Conservation (phyloP, 495 filamentous ascomycete species). For the Aspergillus sclerotiicarbonarius region DNA sequence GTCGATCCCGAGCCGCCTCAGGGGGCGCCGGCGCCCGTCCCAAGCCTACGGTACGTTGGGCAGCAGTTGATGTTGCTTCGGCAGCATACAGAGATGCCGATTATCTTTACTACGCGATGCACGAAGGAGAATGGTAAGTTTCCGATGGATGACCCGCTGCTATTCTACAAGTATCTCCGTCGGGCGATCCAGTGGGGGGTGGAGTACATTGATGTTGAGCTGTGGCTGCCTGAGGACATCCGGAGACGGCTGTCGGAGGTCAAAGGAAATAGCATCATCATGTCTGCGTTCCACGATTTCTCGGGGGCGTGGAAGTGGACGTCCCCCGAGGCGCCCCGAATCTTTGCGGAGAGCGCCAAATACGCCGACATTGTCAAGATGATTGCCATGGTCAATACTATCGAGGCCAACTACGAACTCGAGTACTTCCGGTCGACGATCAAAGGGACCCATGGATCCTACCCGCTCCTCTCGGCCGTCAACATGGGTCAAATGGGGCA, state of each 20-base stretch:
- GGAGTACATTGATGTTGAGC: conserved; percentile 83
- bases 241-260: conserved; percentile 61
- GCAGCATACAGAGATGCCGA: conserved; percentile 78
- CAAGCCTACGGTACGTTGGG: conserved; percentile 78
- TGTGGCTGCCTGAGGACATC: conserved; percentile 79
- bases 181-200: conserved; percentile 82
- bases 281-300: conserved; percentile 86
- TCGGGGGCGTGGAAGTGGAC: conserved; percentile 81
- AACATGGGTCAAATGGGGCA: conserved; percentile 86
- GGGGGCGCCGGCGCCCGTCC: conserved; percentile 56
- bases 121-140: conserved; percentile 78
- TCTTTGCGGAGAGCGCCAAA: conserved; percentile 66
- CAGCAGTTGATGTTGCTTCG: conserved; percentile 80
- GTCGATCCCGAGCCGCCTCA: conserved; percentile 62
- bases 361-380: conserved; percentile 87
- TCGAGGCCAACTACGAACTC: conserved; percentile 81
- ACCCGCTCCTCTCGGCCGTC: conserved; percentile 73
- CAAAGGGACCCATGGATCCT: conserved; percentile 56
- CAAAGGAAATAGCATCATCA: conserved; percentile 74
- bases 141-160: conserved; percentile 70
- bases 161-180: conserved; percentile 75
- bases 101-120: conserved; percentile 82
- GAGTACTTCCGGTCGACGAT: conserved; percentile 84
- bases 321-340: conserved; percentile 61
- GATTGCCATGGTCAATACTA: conserved; percentile 74